A percentile compares a stretch with the other conserved stretches of the same genome.
phyloP scores from a whole-genome alignment of 768 basidiomycete genomes.

The Lanmaoa rubissima region DNA sequence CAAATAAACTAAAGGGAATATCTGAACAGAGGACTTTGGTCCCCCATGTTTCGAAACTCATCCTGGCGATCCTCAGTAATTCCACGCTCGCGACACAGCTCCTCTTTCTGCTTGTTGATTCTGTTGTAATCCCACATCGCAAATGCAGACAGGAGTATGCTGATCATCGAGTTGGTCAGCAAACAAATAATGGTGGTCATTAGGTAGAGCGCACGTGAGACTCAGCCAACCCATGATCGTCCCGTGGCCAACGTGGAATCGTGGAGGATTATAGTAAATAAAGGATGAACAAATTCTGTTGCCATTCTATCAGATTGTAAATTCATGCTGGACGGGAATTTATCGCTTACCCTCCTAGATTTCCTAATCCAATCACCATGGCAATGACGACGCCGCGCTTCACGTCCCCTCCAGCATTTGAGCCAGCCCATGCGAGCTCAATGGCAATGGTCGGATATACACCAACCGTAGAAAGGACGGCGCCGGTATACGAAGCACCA shows the following conservation, averaged over 20 bases:
- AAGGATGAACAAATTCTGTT: conserved; percentile 42
- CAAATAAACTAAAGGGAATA: conserved; percentile 18
- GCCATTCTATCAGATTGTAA: not conserved
- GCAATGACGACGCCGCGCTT: conserved; percentile 52
- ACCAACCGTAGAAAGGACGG: conserved; percentile 51
- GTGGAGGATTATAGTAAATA: conserved; percentile 39
- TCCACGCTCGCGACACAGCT: conserved; percentile 40
- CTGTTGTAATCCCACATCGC: conserved; percentile 50
- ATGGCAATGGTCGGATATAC: conserved; percentile 51
- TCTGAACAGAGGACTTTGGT: conserved; percentile 57
- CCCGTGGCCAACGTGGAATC: conserved; percentile 38
- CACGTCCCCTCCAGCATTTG: conserved; percentile 55
- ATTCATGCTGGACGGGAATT: conserved; percentile 13
- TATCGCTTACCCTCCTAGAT: conserved; percentile 46
- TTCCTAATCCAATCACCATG: conserved; percentile 53
- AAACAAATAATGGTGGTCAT: conserved; percentile 18
- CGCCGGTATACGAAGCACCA: conserved; percentile 41
- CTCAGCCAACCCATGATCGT: conserved; percentile 37
- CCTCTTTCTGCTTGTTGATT: conserved; percentile 49
- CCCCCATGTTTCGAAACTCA: conserved; percentile 49
- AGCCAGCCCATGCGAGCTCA: conserved; percentile 53
- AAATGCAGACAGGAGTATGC: conserved; percentile 40
- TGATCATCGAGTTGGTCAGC: conserved; percentile 29
- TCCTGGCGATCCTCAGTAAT: conserved; percentile 40
- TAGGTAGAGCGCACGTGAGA: conserved; percentile 18